Conservation (phyloP, 768 basidiomycete species). For the Hemileccinum rubropunctum region DNA sequence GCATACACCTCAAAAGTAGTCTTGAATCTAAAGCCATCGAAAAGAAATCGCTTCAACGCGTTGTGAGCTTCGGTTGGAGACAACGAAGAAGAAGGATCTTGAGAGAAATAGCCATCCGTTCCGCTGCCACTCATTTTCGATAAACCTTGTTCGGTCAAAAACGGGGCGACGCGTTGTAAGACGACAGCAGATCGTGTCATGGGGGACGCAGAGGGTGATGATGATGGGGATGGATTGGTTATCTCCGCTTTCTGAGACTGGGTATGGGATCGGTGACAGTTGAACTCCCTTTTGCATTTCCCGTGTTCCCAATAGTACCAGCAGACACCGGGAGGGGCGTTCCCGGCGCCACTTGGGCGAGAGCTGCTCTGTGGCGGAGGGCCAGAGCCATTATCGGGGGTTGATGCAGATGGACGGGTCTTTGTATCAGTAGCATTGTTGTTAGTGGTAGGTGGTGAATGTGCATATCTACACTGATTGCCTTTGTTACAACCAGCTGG, state of each 20-base stretch:
- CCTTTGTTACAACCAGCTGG: slow-evolving; percentile 50
- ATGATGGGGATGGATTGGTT: no score
- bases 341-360: slow-evolving; percentile 4
- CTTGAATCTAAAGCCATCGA: slow-evolving; percentile 43
- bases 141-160: slow-evolving; percentile 45
- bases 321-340: slow-evolving; percentile 40
- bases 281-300: slow-evolving; percentile 44
- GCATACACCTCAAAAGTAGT: slow-evolving; percentile 42
- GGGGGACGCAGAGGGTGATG: slow-evolving; percentile 3
- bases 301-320: slow-evolving; percentile 47
- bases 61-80: slow-evolving; percentile 50
- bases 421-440: slow-evolving; percentile 10
- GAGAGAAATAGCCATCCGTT: slow-evolving; percentile 42
- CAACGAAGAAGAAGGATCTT: slow-evolving; percentile 29
- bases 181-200: slow-evolving; percentile 14
- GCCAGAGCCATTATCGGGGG: no score
- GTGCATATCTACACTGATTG: slow-evolving; percentile 37
- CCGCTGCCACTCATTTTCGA: slow-evolving; percentile 41
- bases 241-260: slow-evolving; percentile 1
- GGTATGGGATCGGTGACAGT: slow-evolving; percentile 43
- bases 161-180: slow-evolving; percentile 36
- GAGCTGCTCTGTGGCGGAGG: not conserved
- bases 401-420: no score
- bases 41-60: slow-evolving; percentile 40
- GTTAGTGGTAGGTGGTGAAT: slow-evolving; percentile 15